Conservation (phyloP, 352 stramenopile species). For the Phytophthora capsici region DNA sequence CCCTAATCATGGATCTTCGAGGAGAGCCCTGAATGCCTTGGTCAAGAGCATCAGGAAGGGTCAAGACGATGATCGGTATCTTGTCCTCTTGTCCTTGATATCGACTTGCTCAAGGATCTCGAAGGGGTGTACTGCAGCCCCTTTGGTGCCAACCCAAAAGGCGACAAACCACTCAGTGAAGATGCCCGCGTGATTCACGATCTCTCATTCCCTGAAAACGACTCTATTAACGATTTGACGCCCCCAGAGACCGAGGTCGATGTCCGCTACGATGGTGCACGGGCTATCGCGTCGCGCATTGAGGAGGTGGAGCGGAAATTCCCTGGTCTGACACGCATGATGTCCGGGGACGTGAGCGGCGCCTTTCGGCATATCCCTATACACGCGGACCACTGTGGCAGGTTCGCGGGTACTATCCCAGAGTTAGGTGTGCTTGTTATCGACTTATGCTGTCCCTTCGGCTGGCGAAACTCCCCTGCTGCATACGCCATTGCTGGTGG, state of each 20-base stretch:
- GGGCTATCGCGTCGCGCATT: neutral
- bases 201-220: slow-evolving; percentile 1
- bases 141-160: slow-evolving; percentile 9
- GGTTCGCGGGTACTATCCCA: slow-evolving; percentile 5
- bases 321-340: slow-evolving; percentile 1
- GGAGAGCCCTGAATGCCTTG: neutral
- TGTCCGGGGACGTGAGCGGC: slow-evolving; percentile 6
- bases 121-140: slow-evolving; percentile 16
- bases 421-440: slow-evolving; percentile 5
- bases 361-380: slow-evolving; percentile 19
- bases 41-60: slow-evolving; percentile 17
- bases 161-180: neutral
- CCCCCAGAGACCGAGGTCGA: neutral
- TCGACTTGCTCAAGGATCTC: slow-evolving; percentile 11
- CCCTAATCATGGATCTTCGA: slow-evolving; percentile 7
- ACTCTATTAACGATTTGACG: slow-evolving; percentile 17
- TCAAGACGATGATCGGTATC: slow-evolving; percentile 19
- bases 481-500: neutral
- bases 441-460: slow-evolving; percentile 14
- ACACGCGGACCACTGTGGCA: slow-evolving; percentile 1
- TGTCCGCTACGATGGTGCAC: neutral
- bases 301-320: neutral
- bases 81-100: slow-evolving; percentile 18
- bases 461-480: slow-evolving; percentile 6
- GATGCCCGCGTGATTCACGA: slow-evolving; percentile 23